Evolutionary conservation across 73 alveolate genomes (phyloP).

Genomic region (Paramecium bursaria): DNA sequence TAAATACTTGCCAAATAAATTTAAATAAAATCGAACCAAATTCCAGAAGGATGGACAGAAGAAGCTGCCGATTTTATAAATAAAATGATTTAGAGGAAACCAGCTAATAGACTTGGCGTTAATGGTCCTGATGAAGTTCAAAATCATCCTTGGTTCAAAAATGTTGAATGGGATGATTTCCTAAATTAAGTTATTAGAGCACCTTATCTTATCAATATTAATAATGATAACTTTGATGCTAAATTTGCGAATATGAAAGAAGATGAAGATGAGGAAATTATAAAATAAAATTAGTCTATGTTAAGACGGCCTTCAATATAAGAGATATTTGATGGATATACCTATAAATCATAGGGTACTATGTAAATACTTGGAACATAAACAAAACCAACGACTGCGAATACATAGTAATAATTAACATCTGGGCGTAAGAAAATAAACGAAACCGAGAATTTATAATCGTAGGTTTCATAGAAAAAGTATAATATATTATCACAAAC

Average conservation of each 20-base stretch:
- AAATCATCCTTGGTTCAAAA: conserved; percentile 89
- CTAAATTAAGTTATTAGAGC: neutral
- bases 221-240: conserved; percentile 53
- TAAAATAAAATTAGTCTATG: neutral
- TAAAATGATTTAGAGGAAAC: conserved; percentile 90
- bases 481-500: too few species aligned
- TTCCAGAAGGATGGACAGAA: conserved; percentile 95
- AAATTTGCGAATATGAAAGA: conserved; percentile 47
- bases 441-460: neutral
- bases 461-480: neutral
- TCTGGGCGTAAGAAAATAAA: neutral
- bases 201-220: conserved; percentile 5
- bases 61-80: conserved; percentile 97
- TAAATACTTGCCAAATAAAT: conserved; percentile 80
- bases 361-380: neutral
- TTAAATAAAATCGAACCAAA: conserved; percentile 78
- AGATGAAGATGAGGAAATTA: conserved; percentile 20
- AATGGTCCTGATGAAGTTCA: conserved; percentile 91
- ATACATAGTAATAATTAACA: conserved; percentile 12
- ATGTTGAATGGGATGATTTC: conserved; percentile 87
- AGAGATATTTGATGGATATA: conserved; percentile 51
- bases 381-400: conserved; percentile 13
- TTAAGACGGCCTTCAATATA: conserved; percentile 28
- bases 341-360: neutral
- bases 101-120: conserved; percentile 89